Conservation (phyloP, 192 early-diverging fungal genomes). For the Coemansia sp. region DNA sequence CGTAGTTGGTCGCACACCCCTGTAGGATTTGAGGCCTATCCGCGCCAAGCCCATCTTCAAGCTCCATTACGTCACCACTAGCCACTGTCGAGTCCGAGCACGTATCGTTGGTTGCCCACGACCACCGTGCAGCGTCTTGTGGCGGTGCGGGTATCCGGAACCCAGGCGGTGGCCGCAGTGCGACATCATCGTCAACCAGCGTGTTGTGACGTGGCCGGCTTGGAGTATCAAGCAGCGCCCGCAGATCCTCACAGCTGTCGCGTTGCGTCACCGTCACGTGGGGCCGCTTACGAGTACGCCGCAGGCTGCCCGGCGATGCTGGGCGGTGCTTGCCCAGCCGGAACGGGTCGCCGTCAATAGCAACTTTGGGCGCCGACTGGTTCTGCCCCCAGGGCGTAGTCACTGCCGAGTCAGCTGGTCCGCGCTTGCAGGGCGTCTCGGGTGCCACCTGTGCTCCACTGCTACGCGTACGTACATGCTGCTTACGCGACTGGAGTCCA, state of each 20-base stretch:
- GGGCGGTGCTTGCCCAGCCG: conserved; percentile 54
- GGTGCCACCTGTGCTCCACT: conserved; percentile 34
- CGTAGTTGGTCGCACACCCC: conserved; percentile 53
- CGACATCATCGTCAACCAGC: conserved; percentile 47
- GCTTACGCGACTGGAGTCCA: conserved; percentile 54
- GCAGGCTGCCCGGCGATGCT: conserved; percentile 49
- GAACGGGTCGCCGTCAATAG: conserved; percentile 26
- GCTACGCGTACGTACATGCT: conserved; percentile 38
- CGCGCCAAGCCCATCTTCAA: conserved; percentile 19
- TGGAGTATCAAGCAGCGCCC: conserved; percentile 38
- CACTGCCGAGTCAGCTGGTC: conserved; percentile 3
- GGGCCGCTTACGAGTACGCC: conserved; percentile 47
- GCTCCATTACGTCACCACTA: not conserved
- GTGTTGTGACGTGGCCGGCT: conserved; percentile 52
- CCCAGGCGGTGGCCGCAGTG: conserved; percentile 29
- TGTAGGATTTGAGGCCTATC: conserved; percentile 51
- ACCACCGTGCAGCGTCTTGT: conserved; percentile 10
- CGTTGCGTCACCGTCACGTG: conserved; percentile 28
- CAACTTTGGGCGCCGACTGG: conserved; percentile 15
- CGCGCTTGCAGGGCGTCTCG: conserved; percentile 53
- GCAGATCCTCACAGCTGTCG: conserved; percentile 13
- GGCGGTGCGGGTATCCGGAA: conserved; percentile 43
- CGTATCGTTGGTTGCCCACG: conserved; percentile 10
- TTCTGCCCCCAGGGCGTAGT: conserved; percentile 1
- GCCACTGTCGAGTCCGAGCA: conserved; percentile 13